Evolutionary conservation across 2,329 filamentous ascomycete genomes (phyloP).

Genomic region (Xylariaceae sp.): DNA sequence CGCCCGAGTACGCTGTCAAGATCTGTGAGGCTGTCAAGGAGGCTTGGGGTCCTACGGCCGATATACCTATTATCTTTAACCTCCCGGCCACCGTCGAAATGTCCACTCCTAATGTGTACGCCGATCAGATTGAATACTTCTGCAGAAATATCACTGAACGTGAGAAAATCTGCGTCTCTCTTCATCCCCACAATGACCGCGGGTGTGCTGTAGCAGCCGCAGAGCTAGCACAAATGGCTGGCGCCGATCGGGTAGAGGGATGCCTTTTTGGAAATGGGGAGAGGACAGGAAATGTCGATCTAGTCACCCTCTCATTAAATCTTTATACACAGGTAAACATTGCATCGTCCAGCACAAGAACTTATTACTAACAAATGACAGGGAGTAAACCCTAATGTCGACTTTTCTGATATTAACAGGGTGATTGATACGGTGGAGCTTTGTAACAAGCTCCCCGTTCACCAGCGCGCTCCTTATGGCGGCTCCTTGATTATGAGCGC

Average conservation of each 20-base stretch:
- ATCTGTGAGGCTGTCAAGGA: slow-evolving; percentile 93
- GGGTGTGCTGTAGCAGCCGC: slow-evolving; percentile 88
- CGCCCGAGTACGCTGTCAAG: slow-evolving; percentile 72
- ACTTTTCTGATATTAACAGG: slow-evolving; percentile 86
- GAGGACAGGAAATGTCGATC: slow-evolving; percentile 90
- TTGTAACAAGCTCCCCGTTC: slow-evolving; percentile 93
- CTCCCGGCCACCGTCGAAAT: slow-evolving; percentile 95
- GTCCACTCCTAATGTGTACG: slow-evolving; percentile 91
- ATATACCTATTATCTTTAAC: slow-evolving; percentile 93
- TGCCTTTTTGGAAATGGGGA: slow-evolving; percentile 95
- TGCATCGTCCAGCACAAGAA: too few species aligned
- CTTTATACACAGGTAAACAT: slow-evolving; percentile 97
- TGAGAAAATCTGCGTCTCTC: slow-evolving; percentile 84
- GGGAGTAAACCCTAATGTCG: slow-evolving; percentile 77
- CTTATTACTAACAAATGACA: too few species aligned
- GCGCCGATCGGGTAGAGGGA: slow-evolving; percentile 90
- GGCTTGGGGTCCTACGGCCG: slow-evolving; percentile 82
- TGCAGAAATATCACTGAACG: slow-evolving; percentile 82
- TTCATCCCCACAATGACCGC: slow-evolving; percentile 94
- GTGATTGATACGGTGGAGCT: slow-evolving; percentile 90
- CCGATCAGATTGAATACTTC: slow-evolving; percentile 96
- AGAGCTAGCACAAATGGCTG: slow-evolving; percentile 93
- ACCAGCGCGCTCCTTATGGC: slow-evolving; percentile 87
- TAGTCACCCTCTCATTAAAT: slow-evolving; percentile 90
- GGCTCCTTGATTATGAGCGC: slow-evolving; percentile 91